Evolutionary conservation across 23 red algal genomes (phyloP).

Genomic region (Porphyridium purpureum): DNA sequence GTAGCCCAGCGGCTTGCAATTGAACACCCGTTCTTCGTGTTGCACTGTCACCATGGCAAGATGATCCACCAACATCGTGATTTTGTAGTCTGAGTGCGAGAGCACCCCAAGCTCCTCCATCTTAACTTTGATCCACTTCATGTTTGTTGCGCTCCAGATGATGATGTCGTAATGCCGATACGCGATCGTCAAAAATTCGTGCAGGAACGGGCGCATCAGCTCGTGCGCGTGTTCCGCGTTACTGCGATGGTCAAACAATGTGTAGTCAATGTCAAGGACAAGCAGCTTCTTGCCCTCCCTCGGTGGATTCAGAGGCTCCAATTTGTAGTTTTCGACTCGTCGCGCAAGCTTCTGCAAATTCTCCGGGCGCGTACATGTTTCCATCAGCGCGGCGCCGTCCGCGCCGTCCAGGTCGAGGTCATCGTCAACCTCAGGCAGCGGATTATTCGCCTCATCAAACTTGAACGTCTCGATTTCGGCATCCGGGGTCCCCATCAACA

Average conservation of each 20-base stretch:
- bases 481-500: too few species aligned
- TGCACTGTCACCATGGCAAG: conserved; percentile 41
- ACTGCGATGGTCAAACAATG: conserved; percentile 37
- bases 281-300: conserved; percentile 30
- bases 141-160: conserved; percentile 67
- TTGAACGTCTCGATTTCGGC: too few species aligned
- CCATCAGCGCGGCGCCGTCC: too few species aligned
- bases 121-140: conserved; percentile 78
- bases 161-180: conserved; percentile 69
- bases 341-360: conserved; percentile 5
- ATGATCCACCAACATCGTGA: conserved; percentile 60
- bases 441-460: too few species aligned
- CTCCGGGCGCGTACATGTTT: too few species aligned
- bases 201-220: conserved; percentile 43
- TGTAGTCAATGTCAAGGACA: conserved; percentile 74
- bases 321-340: conserved; percentile 1
- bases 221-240: conserved; percentile 3
- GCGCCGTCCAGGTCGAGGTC: too few species aligned
- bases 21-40: conserved; percentile 2
- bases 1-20: conserved; percentile 42
- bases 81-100: conserved; percentile 32
- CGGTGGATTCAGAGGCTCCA: conserved; percentile 27
- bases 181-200: conserved; percentile 40
- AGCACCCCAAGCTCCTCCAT: conserved; percentile 62
- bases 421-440: too few species aligned